These are phyloP conservation scores for Lenwebbia sp. DNA, from an alignment of 345 rosid genomes.

Conservation along the genomic window DNA sequence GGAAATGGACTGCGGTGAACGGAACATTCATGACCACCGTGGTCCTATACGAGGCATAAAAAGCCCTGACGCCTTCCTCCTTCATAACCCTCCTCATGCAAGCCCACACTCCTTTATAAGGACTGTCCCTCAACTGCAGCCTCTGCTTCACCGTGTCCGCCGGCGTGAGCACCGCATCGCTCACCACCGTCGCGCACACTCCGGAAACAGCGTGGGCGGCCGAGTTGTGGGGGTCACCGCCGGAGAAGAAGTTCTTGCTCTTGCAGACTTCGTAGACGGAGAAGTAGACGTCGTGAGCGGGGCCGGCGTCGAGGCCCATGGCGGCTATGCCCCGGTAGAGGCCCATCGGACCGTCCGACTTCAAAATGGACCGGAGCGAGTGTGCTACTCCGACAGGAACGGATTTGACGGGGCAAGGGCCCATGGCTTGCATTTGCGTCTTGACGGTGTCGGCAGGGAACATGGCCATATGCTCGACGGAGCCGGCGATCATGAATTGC, in stretches of 20 bases:
- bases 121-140: conserved; percentile 45
- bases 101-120: conserved; percentile 68
- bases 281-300: conserved; percentile 96
- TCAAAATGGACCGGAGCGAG: conserved; percentile 66
- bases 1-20: conserved; percentile 85
- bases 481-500: conserved; percentile 94
- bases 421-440: conserved; percentile 92
- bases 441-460: conserved; percentile 95
- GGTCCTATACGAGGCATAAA: conserved; percentile 86
- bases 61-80: conserved; percentile 82
- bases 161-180: conserved; percentile 93
- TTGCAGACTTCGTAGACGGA: conserved; percentile 77
- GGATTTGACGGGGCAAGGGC: conserved; percentile 80
- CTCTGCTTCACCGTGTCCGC: conserved; percentile 99
- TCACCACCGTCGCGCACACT: conserved; percentile 78
- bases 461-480: conserved; percentile 96
- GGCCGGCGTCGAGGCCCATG: conserved; percentile 98
- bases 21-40: conserved; percentile 97
- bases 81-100: conserved; percentile 58
- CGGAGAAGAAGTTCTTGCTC: conserved; percentile 65
- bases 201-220: conserved; percentile 85
- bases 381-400: conserved; percentile 37
- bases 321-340: conserved; percentile 92
- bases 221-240: conserved; percentile 52
- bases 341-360: conserved; percentile 56